These are phyloP conservation scores for Moesziomyces sp. DNA, from an alignment of 1,284 basidiomycete genomes.

Conservation along the genomic window DNA sequence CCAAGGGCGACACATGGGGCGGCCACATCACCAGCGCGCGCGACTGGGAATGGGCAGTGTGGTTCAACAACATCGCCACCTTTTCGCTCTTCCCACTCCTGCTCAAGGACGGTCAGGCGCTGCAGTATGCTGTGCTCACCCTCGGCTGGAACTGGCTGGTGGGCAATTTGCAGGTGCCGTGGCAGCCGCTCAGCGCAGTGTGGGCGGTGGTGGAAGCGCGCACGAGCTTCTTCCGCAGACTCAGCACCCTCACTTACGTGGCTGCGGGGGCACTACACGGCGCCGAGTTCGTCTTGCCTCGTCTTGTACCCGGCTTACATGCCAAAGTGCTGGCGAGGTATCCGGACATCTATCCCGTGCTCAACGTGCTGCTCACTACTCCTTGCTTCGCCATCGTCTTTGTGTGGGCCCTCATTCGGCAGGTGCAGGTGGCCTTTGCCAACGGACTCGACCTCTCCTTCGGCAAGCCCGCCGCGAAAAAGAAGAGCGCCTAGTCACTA, in stretches of 20 bases:
- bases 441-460: slow-evolving; percentile 46
- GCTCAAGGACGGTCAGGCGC: slow-evolving; percentile 79
- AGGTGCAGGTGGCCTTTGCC: slow-evolving; percentile 64
- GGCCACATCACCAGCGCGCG: slow-evolving; percentile 69
- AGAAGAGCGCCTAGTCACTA: not conserved
- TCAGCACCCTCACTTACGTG: slow-evolving; percentile 67
- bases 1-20: slow-evolving; percentile 68
- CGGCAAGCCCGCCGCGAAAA: not conserved
- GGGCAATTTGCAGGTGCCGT: slow-evolving; percentile 69
- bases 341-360: slow-evolving; percentile 84
- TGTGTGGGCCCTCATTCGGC: slow-evolving; percentile 67
- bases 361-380: slow-evolving; percentile 85
- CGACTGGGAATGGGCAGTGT: slow-evolving; percentile 80
- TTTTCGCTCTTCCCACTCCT: slow-evolving; percentile 92
- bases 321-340: slow-evolving; percentile 75
- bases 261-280: slow-evolving; percentile 75
- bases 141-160: slow-evolving; percentile 83
- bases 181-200: slow-evolving; percentile 17
- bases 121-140: slow-evolving; percentile 78
- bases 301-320: slow-evolving; percentile 13
- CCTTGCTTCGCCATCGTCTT: slow-evolving; percentile 77
- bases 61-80: slow-evolving; percentile 85
- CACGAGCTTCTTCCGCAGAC: slow-evolving; percentile 11
- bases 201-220: slow-evolving; percentile 1
- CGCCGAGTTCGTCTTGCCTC: slow-evolving; percentile 73